phyloP scores from a whole-genome alignment of 306 rosid genomes.

The Prosopis cineraria region DNA sequence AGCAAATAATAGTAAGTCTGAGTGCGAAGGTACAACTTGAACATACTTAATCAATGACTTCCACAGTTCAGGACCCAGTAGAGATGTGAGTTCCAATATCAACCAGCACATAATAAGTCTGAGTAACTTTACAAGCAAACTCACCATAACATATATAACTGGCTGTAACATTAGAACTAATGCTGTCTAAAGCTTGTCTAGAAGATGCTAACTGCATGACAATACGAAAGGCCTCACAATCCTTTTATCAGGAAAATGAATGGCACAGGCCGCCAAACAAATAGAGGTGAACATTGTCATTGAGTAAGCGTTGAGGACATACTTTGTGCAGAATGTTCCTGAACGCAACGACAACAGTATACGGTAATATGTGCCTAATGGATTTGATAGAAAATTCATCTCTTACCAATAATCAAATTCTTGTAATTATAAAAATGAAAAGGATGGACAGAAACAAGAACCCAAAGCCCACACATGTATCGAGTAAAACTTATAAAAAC shows the following conservation, averaged over 20 bases:
- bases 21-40: too few species aligned
- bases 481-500: neutral
- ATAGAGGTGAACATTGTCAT: neutral
- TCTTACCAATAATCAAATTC: neutral
- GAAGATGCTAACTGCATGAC: neutral
- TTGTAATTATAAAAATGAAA: neutral
- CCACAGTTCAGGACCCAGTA: slow-evolving; percentile 5
- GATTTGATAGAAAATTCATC: neutral
- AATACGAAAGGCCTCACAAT: neutral
- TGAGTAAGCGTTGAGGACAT: neutral
- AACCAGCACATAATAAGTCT: neutral
- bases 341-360: neutral
- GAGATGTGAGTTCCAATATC: neutral
- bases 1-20: neutral
- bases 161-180: neutral
- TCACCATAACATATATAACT: neutral
- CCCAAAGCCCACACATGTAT: neutral
- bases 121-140: neutral
- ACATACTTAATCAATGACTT: neutral
- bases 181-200: neutral
- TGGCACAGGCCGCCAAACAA: neutral
- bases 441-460: neutral
- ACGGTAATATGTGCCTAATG: neutral
- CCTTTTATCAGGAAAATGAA: neutral
- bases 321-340: too few species aligned